Conservation (phyloP, 352 stramenopile genomes). For the Globisporangium abappressorium region DNA sequence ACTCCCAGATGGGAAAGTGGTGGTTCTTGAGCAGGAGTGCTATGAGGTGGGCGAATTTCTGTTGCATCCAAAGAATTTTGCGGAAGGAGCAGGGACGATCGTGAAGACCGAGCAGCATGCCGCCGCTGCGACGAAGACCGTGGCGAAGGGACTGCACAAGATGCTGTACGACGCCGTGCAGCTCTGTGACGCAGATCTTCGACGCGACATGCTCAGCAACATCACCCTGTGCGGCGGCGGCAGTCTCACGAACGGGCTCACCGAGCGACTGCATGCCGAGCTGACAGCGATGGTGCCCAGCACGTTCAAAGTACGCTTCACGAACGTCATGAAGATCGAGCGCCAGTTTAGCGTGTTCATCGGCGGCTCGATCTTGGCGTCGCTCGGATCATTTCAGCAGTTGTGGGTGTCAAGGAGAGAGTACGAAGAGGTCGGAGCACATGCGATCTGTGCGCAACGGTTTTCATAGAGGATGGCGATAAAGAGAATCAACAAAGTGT, state of each 20-base stretch:
- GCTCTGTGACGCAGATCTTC: constrained; percentile 76
- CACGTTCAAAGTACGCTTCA: constrained; percentile 87
- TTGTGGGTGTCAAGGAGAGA: constrained; percentile 86
- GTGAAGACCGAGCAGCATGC: constrained; percentile 50
- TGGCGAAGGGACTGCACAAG: constrained; percentile 61
- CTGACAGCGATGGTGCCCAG: constrained; percentile 76
- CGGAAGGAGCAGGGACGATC: constrained; percentile 24
- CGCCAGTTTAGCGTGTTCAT: constrained; percentile 88
- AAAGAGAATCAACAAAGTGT: neutral
- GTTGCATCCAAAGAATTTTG: constrained; percentile 63
- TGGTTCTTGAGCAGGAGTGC: constrained; percentile 66
- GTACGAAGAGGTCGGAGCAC: constrained; percentile 76
- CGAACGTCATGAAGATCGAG: constrained; percentile 78
- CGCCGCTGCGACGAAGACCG: constrained; percentile 37
- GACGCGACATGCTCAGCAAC: constrained; percentile 83
- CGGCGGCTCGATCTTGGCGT: constrained; percentile 83
- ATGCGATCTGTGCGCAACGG: constrained; percentile 62
- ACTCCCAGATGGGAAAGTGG: constrained; percentile 68
- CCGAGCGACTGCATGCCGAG: constrained; percentile 76
- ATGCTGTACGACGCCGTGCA: constrained; percentile 87
- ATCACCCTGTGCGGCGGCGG: constrained; percentile 85
- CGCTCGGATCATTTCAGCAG: constrained; percentile 86
- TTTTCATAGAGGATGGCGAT: constrained; percentile 39
- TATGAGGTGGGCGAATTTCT: constrained; percentile 76
- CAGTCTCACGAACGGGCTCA: constrained; percentile 69